Evolutionary conservation across 164 flowering plant species (phyloP), one percentile per base, ranked within the genome.

Genomic region (Taxillus chinensis): DNA sequence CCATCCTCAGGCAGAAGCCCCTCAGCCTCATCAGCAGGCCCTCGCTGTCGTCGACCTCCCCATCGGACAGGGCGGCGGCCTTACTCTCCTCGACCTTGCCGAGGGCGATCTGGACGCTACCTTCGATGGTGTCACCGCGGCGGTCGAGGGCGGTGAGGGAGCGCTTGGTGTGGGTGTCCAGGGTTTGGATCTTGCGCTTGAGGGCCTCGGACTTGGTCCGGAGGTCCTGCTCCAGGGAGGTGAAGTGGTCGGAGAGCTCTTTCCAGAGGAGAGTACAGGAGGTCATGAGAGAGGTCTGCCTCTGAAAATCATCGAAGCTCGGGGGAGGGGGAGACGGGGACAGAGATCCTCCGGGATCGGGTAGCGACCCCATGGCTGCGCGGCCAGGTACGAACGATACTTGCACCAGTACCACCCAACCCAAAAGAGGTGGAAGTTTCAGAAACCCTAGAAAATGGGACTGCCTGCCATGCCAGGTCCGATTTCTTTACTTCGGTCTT

Each of bases 251-350:
- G 14, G 97, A 90, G 56, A 93, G 88, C 68, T 93, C 98, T 62
- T 85, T 88, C 98, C 98, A 93, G 5, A 90, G 83, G 10, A 85
- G 83, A 17, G 98, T 90, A 70, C 97, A 93, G 79, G 81, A 85
- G 2, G 85, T 85, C 93, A 93, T 90, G 8, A 93, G 78, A 1
- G 90, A 80, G 1, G 96, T 78, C 60, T 90, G 96, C 51, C 79
- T 71, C 79, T 88, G 90, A 66, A 93, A 82, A 48, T 93, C 96
- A 56, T 88, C 95, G 75, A 93, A 88, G 69, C 83, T 82, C 73
- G 87, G 74, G 71, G 49, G 76, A 67, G 68, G 49, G 42, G 70
- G 72, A 75, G 76, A 80, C 45, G 75, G 55, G 64, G 75, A 60
- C 45, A 73, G 55, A 63, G 75, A 60, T 73, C 75, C 89, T 72